Evolutionary conservation across 2,329 filamentous ascomycete species (phyloP).

Genomic region (Xylaria sp.): DNA sequence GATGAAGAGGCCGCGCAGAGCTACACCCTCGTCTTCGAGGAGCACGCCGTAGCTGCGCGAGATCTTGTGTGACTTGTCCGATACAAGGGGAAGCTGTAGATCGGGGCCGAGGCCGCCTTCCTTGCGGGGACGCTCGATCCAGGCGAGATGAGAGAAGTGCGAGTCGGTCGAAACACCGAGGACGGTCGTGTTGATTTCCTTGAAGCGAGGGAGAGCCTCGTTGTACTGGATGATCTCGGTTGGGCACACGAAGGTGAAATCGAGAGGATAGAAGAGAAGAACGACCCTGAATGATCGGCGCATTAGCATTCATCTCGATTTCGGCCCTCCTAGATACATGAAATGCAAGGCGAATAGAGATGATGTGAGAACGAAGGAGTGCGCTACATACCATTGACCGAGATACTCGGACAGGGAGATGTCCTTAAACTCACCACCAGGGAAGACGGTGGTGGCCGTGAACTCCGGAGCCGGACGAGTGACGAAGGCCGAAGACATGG

Average conservation of each 20-base stretch:
- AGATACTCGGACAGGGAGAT: constrained; percentile 57
- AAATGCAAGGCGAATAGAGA: constrained; percentile 3
- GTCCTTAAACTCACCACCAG: constrained; percentile 60
- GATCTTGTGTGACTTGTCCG: constrained; percentile 70
- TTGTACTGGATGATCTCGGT: constrained; percentile 74
- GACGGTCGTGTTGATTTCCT: constrained; percentile 66
- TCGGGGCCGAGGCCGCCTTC: constrained; percentile 69
- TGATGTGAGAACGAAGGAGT: constrained; percentile 25
- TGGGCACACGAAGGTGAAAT: constrained; percentile 75
- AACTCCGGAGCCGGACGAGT: constrained; percentile 61
- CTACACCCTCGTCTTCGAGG: constrained; percentile 71
- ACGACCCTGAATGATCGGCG: constrained; percentile 60
- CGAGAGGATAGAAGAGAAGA: constrained; percentile 74
- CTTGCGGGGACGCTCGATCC: constrained; percentile 66
- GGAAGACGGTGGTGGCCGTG: constrained; percentile 61
- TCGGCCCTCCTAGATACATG: neutral
- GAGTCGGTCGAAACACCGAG: constrained; percentile 71
- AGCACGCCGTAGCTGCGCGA: constrained; percentile 71
- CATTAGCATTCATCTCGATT: constrained; percentile 6
- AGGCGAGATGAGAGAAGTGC: constrained; percentile 67
- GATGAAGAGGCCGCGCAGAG: constrained; percentile 72
- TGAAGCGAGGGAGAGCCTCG: constrained; percentile 69
- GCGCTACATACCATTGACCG: constrained; percentile 57
- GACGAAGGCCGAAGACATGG: constrained; percentile 59
- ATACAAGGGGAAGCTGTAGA: constrained; percentile 69